phyloP scores from a whole-genome alignment of 495 filamentous ascomycete genomes.

The Saxophila tyrrhenica region DNA sequence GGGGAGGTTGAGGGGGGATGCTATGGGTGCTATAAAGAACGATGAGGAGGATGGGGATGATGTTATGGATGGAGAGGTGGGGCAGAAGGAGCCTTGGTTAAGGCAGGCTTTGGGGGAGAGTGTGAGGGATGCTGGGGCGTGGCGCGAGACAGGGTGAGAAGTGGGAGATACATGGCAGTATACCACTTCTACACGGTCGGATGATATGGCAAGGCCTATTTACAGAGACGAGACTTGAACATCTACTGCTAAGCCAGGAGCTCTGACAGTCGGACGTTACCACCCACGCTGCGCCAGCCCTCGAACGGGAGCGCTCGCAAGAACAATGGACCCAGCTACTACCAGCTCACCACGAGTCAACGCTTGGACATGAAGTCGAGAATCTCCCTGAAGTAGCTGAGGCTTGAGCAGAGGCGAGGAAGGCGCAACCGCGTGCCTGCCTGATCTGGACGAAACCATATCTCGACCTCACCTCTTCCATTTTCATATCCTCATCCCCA shows the following conservation, averaged over 20 bases:
- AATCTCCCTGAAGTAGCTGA: background rate
- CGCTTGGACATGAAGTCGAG: too few relatives aligned
- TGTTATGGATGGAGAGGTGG: constrained; percentile 9
- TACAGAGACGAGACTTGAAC: too few relatives aligned
- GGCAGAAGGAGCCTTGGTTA: constrained; percentile 10
- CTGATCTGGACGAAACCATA: background rate
- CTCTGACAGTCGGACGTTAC: too few relatives aligned
- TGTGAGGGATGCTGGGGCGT: constrained; percentile 9
- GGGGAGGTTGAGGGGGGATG: constrained; percentile 51
- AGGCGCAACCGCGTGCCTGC: background rate
- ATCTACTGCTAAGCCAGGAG: too few relatives aligned
- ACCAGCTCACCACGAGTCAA: too few relatives aligned
- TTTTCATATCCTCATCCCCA: background rate
- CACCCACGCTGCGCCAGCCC: too few relatives aligned
- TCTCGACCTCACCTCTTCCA: background rate
- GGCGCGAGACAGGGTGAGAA: constrained; percentile 8
- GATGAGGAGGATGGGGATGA: constrained; percentile 9
- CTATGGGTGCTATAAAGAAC: constrained; percentile 26
- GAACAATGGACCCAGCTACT: too few relatives aligned
- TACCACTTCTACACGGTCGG: too few relatives aligned
- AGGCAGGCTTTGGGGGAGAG: constrained; percentile 9
- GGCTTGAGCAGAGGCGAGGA: background rate
- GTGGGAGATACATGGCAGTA: too few relatives aligned
- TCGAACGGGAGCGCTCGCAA: too few relatives aligned
- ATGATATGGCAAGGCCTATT: too few relatives aligned